Evolutionary conservation across 2,329 filamentous ascomycete species (phyloP).

Genomic region (Penicillium aurantiogriseum): DNA sequence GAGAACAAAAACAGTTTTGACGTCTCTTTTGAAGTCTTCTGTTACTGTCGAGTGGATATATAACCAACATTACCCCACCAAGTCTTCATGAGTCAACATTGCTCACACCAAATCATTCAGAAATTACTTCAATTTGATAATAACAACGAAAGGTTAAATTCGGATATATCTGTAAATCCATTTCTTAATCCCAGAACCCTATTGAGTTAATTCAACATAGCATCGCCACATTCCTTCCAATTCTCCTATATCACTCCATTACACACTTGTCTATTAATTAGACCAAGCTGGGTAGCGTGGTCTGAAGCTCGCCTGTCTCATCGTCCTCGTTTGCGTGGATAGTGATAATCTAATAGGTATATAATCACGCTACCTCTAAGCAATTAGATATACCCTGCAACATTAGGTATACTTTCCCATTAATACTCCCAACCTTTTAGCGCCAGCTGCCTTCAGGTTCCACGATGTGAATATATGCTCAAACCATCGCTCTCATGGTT

Average conservation of each 20-base stretch:
- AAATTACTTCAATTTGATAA: not conserved
- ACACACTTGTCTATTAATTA: too few species aligned
- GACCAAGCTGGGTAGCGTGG: too few species aligned
- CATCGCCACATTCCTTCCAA: too few species aligned
- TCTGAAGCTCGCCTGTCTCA: too few species aligned
- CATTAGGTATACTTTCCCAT: not conserved
- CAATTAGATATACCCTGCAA: not conserved
- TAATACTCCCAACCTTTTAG: not conserved
- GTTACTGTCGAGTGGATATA: not conserved
- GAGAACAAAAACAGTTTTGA: not conserved
- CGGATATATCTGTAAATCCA: not conserved
- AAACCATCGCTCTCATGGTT: not conserved
- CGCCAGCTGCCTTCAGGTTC: not conserved
- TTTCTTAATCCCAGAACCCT: not conserved
- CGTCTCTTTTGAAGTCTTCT: not conserved
- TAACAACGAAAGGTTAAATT: fast-evolving
- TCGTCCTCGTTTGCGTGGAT: too few species aligned
- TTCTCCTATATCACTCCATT: too few species aligned
- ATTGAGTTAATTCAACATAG: too few species aligned
- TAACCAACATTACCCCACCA: not conserved
- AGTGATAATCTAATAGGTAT: not conserved
- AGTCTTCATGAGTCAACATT: not conserved
- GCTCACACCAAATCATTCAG: not conserved
- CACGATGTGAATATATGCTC: not conserved
- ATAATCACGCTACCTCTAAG: not conserved